These are phyloP conservation scores for Perilla frutescens DNA, from an alignment of 257 asterid genomes.

Conservation along the genomic window DNA sequence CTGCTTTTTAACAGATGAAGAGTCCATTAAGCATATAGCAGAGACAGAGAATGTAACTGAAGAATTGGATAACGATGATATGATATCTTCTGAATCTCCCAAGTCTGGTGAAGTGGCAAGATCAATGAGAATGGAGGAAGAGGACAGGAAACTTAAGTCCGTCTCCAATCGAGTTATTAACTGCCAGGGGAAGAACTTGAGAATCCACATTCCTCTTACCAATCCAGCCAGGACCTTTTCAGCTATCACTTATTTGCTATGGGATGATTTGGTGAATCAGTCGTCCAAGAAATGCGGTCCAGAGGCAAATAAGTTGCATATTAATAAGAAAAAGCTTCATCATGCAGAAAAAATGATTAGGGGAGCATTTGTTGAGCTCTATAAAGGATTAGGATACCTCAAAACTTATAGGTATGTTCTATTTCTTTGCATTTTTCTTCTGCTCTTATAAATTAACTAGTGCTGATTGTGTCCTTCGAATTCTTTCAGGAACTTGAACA, in stretches of 20 bases:
- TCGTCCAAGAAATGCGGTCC: slow-evolving; percentile 73
- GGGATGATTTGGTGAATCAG: slow-evolving; percentile 85
- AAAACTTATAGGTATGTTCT: slow-evolving; percentile 77
- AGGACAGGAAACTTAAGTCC: slow-evolving; percentile 46
- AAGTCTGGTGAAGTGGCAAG: slow-evolving; percentile 51
- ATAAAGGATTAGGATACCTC: slow-evolving; percentile 89
- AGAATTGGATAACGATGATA: slow-evolving; percentile 44
- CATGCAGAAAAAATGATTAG: slow-evolving; percentile 96
- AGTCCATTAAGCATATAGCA: slow-evolving; percentile 42
- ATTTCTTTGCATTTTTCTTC: background rate
- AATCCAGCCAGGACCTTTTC: slow-evolving; percentile 89
- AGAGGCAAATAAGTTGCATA: slow-evolving; percentile 63
- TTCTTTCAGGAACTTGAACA: slow-evolving; percentile 80
- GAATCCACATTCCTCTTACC: slow-evolving; percentile 77
- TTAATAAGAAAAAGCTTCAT: slow-evolving; percentile 76
- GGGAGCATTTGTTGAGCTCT: slow-evolving; percentile 91
- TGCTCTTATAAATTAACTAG: background rate
- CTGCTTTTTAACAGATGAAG: slow-evolving; percentile 57
- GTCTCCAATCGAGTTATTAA: slow-evolving; percentile 48
- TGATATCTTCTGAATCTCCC: slow-evolving; percentile 41
- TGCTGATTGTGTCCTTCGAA: background rate
- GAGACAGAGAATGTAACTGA: slow-evolving; percentile 50
- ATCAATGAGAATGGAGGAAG: slow-evolving; percentile 52
- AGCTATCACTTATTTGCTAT: slow-evolving; percentile 76
- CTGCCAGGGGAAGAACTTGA: slow-evolving; percentile 69